Base-by-base conservation (phyloP, 768 basidiomycete species). In the Boletus reticuloceps region DNA sequence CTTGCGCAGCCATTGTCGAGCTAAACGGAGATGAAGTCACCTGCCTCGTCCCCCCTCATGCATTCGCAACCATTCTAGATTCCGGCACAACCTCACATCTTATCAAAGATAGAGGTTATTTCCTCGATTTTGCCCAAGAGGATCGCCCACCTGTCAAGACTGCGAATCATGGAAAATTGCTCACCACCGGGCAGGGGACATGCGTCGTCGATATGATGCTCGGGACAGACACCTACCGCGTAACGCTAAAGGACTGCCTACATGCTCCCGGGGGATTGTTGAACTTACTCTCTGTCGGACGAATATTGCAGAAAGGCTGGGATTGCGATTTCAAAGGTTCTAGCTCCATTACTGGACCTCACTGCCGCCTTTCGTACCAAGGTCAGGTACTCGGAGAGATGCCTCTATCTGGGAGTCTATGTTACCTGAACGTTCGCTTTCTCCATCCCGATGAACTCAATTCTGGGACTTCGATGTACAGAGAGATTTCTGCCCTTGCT, bases 301-400 rank as follows among this genome's bases (percentile, higher is more conserved):
- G 19, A 0, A 50, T 50, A 31, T 31, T 50, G 1, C 13, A 17
- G 2, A 1, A 20, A 0, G 19, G 39, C 0, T 50, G 49, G 49
- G 14, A 11, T 3, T 50, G 40, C 6, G 5, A 41, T 1, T 50
- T 50, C 16, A 13, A 32, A 4, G 49, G 29, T 0, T 17, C 38
- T 1, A 20, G 1, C 1, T 0, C 4, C 0, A 6, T 1, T 1
- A 8, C 0, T 1, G 20, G 19, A 0, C 9, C 39, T 2, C 1
- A 3, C 1, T 53, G 52, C 0, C 7, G 12, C 0, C 17, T 53
- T 0, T 47, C 45, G 1, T n/a, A 32, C 17, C 2, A 34, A 0
- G 36, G n/a, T 1, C 1, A 41, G 1, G 1, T 20, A 1, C 46
- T 47, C 0, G 37, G 52, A 0, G 3, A 4, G 2, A 6, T 40